These are phyloP conservation scores for Aspergillus piperis DNA, from an alignment of 2,329 filamentous ascomycete species.

Conservation along the genomic window DNA sequence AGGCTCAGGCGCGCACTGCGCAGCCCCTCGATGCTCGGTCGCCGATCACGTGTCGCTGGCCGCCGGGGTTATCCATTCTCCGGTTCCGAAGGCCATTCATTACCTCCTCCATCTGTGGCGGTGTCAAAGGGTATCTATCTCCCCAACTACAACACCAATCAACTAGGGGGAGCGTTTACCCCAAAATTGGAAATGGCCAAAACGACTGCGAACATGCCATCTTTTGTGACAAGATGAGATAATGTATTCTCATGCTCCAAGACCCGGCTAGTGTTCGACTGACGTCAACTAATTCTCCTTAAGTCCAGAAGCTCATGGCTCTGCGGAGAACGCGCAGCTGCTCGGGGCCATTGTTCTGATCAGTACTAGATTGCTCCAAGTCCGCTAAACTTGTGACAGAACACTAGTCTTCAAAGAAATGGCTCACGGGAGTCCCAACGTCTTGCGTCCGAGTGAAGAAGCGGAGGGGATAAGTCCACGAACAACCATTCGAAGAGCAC, in stretches of 20 bases:
- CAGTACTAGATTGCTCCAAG: not conserved
- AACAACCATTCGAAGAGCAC: not conserved
- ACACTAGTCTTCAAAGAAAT: not conserved
- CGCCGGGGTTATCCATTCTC: not conserved
- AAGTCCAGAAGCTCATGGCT: too few relatives aligned
- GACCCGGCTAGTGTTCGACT: too few relatives aligned
- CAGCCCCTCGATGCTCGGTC: not conserved
- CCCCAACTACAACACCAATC: not conserved
- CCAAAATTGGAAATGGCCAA: not conserved
- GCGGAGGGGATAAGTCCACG: not conserved
- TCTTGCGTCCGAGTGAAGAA: not conserved
- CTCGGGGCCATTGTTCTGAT: too few relatives aligned
- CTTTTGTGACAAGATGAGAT: too few relatives aligned
- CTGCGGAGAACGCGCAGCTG: too few relatives aligned
- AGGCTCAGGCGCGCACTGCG: not conserved
- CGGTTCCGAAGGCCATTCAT: not conserved
- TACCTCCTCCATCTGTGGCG: not conserved
- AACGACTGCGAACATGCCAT: not conserved
- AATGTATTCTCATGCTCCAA: too few relatives aligned
- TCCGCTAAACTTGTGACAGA: not conserved
- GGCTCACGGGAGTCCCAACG: not conserved
- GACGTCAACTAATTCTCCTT: too few relatives aligned
- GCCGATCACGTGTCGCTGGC: not conserved
- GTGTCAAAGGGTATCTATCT: not conserved
- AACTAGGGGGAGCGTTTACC: too few relatives aligned